Base-by-base conservation (phyloP, 768 basidiomycete genomes). In the Dioszegia aurantiaca region DNA sequence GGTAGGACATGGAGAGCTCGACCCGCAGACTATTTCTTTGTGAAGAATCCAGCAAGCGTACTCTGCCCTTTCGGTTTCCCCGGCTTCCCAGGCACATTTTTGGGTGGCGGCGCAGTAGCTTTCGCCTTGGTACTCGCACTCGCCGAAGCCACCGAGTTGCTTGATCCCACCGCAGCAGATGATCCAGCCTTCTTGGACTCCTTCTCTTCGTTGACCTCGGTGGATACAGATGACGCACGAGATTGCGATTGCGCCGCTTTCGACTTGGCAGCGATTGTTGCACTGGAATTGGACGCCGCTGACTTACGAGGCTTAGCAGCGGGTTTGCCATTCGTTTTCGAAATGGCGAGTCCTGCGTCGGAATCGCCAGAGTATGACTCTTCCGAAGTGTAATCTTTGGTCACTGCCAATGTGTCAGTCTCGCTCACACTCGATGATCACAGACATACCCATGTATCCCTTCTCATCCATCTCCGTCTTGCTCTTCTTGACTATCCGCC, bases 21-120 rank as follows among this genome's bases (percentile, higher is more conserved):
- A n/a, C n/a, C n/a, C n/a, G n/a, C n/a, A n/a, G n/a, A 16, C 41
- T 58, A 69, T 56, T 73, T 73, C 61, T 70, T 70, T 37, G 60
- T 66, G 61, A 73, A 73, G 58, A 73, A 73, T 17, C 71, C 71
- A 36, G 65, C 61, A n/a, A 73, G 47, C 19, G 68, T 70, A 49
- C 68, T 70, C 56, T 73, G 71, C 11, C 68, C 64, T 6, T 62
- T 53, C 26, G 51, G 51, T 23, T 53, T 53, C 16, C 51, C 51
- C 2, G 51, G 21, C 24, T 53, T 53, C 2, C 51, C 51, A 19
- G 51, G 51, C 36, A 53, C 51, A 28, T 53, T 53, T 28, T 40
- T 49, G 27, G 47, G 44, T 27, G 57, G 44, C 17, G 57, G 48
- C 1, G 30, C 47, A 14, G 46, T 9, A 12, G 47, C 19, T 27